Evolutionary conservation across 441 rosid genomes (phyloP).

Genomic region (Pelargonium myrrhifolium): DNA sequence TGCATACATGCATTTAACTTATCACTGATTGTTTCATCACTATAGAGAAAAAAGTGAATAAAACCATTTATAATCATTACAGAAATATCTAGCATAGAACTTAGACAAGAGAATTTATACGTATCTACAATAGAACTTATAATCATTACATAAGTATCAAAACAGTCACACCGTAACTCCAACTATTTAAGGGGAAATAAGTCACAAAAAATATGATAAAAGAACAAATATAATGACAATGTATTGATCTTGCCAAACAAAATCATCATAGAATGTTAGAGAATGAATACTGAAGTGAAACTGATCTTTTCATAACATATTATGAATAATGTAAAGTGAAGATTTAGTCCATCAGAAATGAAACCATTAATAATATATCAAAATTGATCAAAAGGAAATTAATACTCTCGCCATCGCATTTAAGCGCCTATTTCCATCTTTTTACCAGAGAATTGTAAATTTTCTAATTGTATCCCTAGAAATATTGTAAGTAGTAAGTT

Average conservation of each 20-base stretch:
- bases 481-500: not conserved
- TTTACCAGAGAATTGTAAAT: not conserved
- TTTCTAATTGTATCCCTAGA: not conserved
- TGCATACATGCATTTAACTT: conserved; percentile 7
- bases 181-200: too few relatives aligned
- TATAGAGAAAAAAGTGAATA: not conserved
- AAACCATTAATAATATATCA: conserved; percentile 1
- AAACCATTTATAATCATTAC: not conserved
- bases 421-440: too few relatives aligned
- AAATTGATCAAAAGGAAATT: not conserved
- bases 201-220: too few relatives aligned
- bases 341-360: not conserved
- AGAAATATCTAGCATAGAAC: not conserved
- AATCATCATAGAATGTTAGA: not conserved
- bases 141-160: too few relatives aligned
- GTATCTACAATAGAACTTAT: not conserved
- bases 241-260: not conserved
- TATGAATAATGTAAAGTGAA: not conserved
- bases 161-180: too few relatives aligned
- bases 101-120: not conserved
- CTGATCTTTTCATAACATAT: not conserved
- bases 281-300: not conserved
- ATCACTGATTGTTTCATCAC: not conserved
- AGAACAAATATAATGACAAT: too few relatives aligned
- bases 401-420: too few relatives aligned